Conservation (phyloP, 257 asterid species). For the Buddleja alternifolia region DNA sequence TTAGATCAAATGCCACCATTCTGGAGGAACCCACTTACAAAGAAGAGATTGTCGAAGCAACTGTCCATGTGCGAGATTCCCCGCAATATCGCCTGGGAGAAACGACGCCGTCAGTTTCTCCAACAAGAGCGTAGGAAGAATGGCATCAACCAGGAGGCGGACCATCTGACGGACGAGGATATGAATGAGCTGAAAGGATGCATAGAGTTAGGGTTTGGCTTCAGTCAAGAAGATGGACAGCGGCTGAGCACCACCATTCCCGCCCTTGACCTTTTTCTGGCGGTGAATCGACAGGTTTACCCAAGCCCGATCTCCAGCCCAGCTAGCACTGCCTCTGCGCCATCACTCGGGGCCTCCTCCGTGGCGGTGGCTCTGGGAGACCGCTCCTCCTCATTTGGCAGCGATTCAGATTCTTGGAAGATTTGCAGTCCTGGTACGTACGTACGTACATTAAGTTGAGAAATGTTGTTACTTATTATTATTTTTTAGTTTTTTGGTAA, state of each 20-base stretch:
- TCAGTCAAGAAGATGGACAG: conserved; percentile 74
- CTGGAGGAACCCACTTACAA: conserved; percentile 49
- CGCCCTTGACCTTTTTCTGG: conserved; percentile 84
- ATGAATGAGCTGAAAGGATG: conserved; percentile 83
- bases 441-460: not conserved
- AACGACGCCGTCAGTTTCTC: conserved; percentile 68
- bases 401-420: conserved; percentile 54
- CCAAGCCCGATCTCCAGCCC: conserved; percentile 70
- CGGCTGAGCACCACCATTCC: conserved; percentile 74
- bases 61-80: conserved; percentile 77
- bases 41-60: conserved; percentile 64
- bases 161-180: conserved; percentile 72
- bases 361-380: not conserved
- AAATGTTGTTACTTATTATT: no score
- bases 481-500: not conserved
- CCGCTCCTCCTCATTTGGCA: conserved; percentile 12
- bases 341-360: conserved; percentile 15
- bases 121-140: conserved; percentile 49
- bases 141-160: conserved; percentile 33
- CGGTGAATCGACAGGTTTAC: conserved; percentile 67
- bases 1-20: conserved; percentile 78
- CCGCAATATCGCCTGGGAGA: conserved; percentile 84
- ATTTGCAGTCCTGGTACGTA: conserved; percentile 53
- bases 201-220: conserved; percentile 90
- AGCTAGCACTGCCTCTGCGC: conserved; percentile 39